A percentile compares a stretch with the other conserved stretches of the same genome.
Evolutionary conservation across 1,139 yeast species (phyloP).

Genomic region (Taphrina communis): DNA sequence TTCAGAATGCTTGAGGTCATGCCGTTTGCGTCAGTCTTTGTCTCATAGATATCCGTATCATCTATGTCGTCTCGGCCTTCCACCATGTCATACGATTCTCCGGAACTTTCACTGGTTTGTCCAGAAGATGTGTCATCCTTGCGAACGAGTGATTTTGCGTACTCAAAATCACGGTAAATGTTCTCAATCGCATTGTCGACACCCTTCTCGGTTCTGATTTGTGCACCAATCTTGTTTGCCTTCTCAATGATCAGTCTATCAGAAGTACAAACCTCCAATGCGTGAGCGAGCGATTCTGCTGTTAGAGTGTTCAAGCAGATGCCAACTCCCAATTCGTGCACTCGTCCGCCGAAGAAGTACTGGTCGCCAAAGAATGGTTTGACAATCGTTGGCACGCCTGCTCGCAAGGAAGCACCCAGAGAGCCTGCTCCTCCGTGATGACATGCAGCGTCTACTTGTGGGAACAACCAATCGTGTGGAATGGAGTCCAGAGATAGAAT

Average conservation of each 20-base stretch:
- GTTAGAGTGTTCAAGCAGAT: slow-evolving; percentile 71
- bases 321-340: slow-evolving; percentile 92
- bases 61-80: slow-evolving; percentile 26
- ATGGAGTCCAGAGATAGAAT: slow-evolving; percentile 72
- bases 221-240: slow-evolving; percentile 67
- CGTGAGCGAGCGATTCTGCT: slow-evolving; percentile 65
- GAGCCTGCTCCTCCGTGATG: slow-evolving; percentile 99
- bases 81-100: slow-evolving; percentile 26
- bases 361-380: slow-evolving; percentile 98
- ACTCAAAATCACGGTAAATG: slow-evolving; percentile 79
- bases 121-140: slow-evolving; percentile 4
- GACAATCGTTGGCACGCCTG: slow-evolving; percentile 86
- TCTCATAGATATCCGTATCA: slow-evolving; percentile 33
- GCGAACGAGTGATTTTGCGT: slow-evolving; percentile 56
- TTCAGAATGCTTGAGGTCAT: slow-evolving; percentile 16
- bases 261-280: slow-evolving; percentile 69
- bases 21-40: slow-evolving; percentile 22
- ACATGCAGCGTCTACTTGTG: slow-evolving; percentile 87
- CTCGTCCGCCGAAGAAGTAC: slow-evolving; percentile 82
- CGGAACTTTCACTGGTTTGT: slow-evolving; percentile 14
- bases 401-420: slow-evolving; percentile 86
- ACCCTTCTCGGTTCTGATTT: slow-evolving; percentile 75
- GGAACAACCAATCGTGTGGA: slow-evolving; percentile 95
- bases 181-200: slow-evolving; percentile 75
- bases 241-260: slow-evolving; percentile 69